Percentiles rank a stretch among this genome's conserved stretches.
Evolutionary conservation across 2,329 filamentous ascomycete species (phyloP).

Genomic region (Scorias spongiosa): DNA sequence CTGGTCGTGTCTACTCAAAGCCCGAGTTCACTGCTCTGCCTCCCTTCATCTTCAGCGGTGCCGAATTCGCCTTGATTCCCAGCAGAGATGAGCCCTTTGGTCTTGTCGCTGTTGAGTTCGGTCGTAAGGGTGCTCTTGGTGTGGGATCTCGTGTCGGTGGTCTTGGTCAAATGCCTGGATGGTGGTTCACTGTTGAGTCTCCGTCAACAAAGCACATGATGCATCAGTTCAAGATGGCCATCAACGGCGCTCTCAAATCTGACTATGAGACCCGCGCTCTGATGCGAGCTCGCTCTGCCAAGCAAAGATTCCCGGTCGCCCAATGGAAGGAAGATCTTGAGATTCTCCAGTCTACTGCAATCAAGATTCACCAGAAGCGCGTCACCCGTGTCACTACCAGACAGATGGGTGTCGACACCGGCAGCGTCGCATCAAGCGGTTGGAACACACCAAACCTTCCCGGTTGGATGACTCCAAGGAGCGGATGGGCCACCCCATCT

Average conservation of each 20-base stretch:
- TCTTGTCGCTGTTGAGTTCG: slow-evolving; percentile 53
- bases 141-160: slow-evolving; percentile 52
- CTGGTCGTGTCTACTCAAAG: slow-evolving; percentile 50
- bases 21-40: slow-evolving; percentile 53
- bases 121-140: slow-evolving; percentile 51
- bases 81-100: slow-evolving; percentile 56
- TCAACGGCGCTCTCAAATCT: slow-evolving; percentile 44
- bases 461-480: slow-evolving; percentile 25
- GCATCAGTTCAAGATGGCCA: slow-evolving; percentile 49
- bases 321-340: slow-evolving; percentile 53
- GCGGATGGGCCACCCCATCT: slow-evolving; percentile 28
- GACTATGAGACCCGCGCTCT: slow-evolving; percentile 39
- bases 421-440: slow-evolving; percentile 16
- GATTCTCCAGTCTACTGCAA: slow-evolving; percentile 44
- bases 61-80: slow-evolving; percentile 53
- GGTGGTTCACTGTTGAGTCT: slow-evolving; percentile 56
- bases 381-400: slow-evolving; percentile 22
- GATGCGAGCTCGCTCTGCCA: slow-evolving; percentile 50
- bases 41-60: slow-evolving; percentile 52
- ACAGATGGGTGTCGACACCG: slow-evolving; percentile 16
- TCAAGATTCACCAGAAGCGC: slow-evolving; percentile 40
- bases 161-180: slow-evolving; percentile 55
- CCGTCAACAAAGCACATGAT: slow-evolving; percentile 47
- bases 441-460: slow-evolving; percentile 19
- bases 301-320: slow-evolving; percentile 51